Evolutionary conservation across 2,329 filamentous ascomycete genomes (phyloP), one percentile per base, ranked within the genome.

Genomic region (Aurifilum marmelostoma): DNA sequence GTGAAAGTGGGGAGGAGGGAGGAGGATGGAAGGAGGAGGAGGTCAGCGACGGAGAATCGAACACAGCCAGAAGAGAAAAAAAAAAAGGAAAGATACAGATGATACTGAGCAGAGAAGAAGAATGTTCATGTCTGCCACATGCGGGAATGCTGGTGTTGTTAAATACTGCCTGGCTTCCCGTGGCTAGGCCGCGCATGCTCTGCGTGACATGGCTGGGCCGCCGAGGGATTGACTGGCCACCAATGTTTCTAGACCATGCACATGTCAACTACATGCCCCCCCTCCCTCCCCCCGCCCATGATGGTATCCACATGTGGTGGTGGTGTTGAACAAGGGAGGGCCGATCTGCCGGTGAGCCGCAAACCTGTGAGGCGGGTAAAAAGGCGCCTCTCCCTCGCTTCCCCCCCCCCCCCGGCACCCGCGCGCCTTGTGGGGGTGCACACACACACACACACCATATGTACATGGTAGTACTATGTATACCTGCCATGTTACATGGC

Each of bases 91-190:
- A 65, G 63, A 65, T 41, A 32, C 63, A 65, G 63, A 58, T 47
- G 63, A 18, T 47, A 7, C 50, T 29, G 63, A 43, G 34, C 39
- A 58, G 34, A 21, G 27, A 29, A n/a, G 18, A 32, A 59, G 56
- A 18, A 8, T 21, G 8, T 67, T 24, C 39, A 47, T 54, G 47
- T 65, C 56, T 65, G 69, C 67, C 61, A 64, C 59, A 52, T 60
- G 39, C 29, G 65, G 69, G 68, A 69, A 70, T 70, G 69, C 67
- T 61, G 66, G n/a, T n/a, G n/a, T n/a, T 68, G 41, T 70, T 70
- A 70, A 70, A 68, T 70, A 70, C 34, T 34, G 34, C 8, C 66
- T 63, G 66, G 43, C 69, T 60, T 50, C n/a, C n/a, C n/a, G n/a
- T n/a, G 61, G 32, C n/a, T 24, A 70, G 62, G 63, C 41, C 52